Evolutionary conservation across 2,329 filamentous ascomycete species (phyloP).

Genomic region (Alternaria tenuissima): DNA sequence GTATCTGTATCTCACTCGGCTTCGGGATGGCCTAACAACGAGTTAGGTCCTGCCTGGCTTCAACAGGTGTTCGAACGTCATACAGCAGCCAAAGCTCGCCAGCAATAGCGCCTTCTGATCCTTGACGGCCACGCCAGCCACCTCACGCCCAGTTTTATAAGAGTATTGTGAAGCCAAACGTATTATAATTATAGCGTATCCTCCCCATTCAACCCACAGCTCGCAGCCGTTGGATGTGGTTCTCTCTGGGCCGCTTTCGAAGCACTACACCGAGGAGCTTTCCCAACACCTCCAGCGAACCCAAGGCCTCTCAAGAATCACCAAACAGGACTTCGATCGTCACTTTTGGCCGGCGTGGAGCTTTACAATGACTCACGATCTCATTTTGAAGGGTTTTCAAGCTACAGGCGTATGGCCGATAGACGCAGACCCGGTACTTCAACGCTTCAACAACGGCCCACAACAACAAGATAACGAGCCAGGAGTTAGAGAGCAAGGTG

Average conservation of each 20-base stretch:
- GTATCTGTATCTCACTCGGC: not conserved
- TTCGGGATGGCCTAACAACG: not conserved
- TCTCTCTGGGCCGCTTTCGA: not conserved
- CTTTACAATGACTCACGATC: not conserved
- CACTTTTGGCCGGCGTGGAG: not conserved
- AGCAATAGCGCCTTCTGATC: not conserved
- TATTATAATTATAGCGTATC: not conserved
- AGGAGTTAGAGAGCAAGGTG: not conserved
- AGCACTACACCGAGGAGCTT: not conserved
- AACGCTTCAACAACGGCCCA: not conserved
- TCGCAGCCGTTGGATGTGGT: not conserved
- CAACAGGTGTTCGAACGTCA: not conserved
- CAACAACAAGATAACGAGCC: not conserved
- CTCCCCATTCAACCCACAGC: not conserved
- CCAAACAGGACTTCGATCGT: not conserved
- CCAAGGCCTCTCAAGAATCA: not conserved
- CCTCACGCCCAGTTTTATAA: not conserved
- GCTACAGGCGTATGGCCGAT: not conserved
- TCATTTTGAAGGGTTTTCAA: not conserved
- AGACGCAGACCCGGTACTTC: not conserved
- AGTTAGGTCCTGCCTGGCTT: not conserved
- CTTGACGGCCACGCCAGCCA: not conserved
- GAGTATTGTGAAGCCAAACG: not conserved
- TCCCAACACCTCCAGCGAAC: not conserved
- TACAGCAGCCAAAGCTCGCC: not conserved